Conservation (phyloP, 2,329 filamentous ascomycete genomes). For the Microsporum audouinii region DNA sequence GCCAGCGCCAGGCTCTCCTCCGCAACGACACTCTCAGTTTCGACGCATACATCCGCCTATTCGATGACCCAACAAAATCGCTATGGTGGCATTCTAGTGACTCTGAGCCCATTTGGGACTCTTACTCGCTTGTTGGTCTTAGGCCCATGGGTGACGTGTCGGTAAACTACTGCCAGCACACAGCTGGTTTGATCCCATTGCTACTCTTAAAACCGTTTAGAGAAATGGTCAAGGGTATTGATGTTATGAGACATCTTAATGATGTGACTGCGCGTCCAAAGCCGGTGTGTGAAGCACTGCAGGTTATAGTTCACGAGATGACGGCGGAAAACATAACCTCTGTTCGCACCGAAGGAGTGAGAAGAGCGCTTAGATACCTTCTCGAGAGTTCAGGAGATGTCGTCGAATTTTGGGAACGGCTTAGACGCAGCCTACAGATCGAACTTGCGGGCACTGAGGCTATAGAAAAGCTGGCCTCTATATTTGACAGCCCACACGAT, state of each 20-base stretch:
- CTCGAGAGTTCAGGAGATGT: slow-evolving; percentile 42
- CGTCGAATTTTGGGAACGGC: slow-evolving; percentile 44
- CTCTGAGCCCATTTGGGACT: slow-evolving; percentile 45
- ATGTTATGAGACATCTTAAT: slow-evolving; percentile 36
- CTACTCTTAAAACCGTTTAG: slow-evolving; percentile 50
- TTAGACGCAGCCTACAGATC: slow-evolving; percentile 42
- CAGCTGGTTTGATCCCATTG: slow-evolving; percentile 48
- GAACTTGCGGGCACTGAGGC: slow-evolving; percentile 39
- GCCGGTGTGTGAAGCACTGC: slow-evolving; percentile 41
- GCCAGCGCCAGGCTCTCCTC: slow-evolving; percentile 48
- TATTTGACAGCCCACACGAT: slow-evolving; percentile 38
- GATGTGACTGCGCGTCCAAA: slow-evolving; percentile 39
- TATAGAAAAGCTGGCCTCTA: slow-evolving; percentile 29
- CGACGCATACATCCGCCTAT: slow-evolving; percentile 49
- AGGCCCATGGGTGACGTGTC: slow-evolving; percentile 39
- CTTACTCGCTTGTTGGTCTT: slow-evolving; percentile 46
- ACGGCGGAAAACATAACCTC: slow-evolving; percentile 27
- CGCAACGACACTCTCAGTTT: slow-evolving; percentile 51
- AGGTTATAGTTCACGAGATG: slow-evolving; percentile 42
- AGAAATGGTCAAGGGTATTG: slow-evolving; percentile 41
- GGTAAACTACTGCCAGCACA: slow-evolving; percentile 36
- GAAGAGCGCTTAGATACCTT: slow-evolving; percentile 30
- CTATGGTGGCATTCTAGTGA: slow-evolving; percentile 50
- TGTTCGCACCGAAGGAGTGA: slow-evolving; percentile 33
- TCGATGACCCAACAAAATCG: slow-evolving; percentile 49